These are phyloP conservation scores for Cladosporium sp. DNA, from an alignment of 2,329 filamentous ascomycete genomes.

Conservation along the genomic window DNA sequence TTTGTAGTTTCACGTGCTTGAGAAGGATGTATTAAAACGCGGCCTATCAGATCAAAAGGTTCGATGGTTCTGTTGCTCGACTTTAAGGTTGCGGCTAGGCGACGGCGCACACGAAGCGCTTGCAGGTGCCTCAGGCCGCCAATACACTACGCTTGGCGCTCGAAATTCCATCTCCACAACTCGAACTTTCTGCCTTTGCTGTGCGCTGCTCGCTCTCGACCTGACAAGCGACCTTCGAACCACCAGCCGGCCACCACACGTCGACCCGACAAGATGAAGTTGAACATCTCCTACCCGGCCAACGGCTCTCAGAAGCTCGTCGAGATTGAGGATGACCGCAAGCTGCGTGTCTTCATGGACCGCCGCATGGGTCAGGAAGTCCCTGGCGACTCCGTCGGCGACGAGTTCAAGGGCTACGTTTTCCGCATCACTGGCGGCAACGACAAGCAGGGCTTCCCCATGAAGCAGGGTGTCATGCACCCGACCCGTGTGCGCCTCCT, in stretches of 20 bases:
- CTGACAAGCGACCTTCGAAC: slow-evolving; percentile 3
- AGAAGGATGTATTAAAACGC: too few species aligned
- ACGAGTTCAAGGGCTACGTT: slow-evolving; percentile 99
- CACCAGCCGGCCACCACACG: neutral
- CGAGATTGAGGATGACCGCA: slow-evolving; percentile 98
- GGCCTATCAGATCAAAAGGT: too few species aligned
- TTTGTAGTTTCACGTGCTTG: too few species aligned
- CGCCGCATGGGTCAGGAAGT: slow-evolving; percentile 95
- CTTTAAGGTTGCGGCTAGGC: too few species aligned
- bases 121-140: too few species aligned
- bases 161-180: too few species aligned
- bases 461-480: slow-evolving; percentile 99
- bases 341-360: slow-evolving; percentile 98
- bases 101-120: too few species aligned
- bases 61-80: too few species aligned
- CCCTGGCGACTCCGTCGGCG: slow-evolving; percentile 86
- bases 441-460: slow-evolving; percentile 99
- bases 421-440: slow-evolving; percentile 99
- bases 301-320: slow-evolving; percentile 99
- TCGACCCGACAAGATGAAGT: slow-evolving; percentile 53
- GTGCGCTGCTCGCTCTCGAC: neutral
- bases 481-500: slow-evolving; percentile 97
- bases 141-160: too few species aligned
- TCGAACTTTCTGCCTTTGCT: neutral
- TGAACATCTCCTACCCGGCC: slow-evolving; percentile 84